Percentiles rank a stretch among this genome's conserved stretches.
Conservation (phyloP, 257 asterid genomes). For the Eustoma russellianum region DNA sequence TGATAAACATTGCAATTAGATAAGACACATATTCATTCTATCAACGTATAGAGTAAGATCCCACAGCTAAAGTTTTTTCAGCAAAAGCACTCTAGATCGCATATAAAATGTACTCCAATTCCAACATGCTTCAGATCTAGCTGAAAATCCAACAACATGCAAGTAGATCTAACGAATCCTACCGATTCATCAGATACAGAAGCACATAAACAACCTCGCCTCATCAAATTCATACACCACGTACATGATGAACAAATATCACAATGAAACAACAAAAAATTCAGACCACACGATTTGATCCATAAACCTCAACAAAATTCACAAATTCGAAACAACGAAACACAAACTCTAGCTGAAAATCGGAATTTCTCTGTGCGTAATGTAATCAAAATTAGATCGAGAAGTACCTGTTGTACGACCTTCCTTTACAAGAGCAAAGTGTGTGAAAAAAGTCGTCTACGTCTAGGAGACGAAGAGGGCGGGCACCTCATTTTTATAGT, state of each 20-base stretch:
- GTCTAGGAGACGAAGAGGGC: too few relatives aligned
- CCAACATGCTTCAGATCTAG: constrained; percentile 9
- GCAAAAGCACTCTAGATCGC: constrained; percentile 1
- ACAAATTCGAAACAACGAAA: neutral
- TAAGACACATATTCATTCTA: constrained; percentile 13
- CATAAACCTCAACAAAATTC: neutral
- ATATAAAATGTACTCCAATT: neutral
- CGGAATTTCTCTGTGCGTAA: too few relatives aligned
- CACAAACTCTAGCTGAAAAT: neutral
- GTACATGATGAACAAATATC: neutral
- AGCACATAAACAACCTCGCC: too few relatives aligned
- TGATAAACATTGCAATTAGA: neutral
- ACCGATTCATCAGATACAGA: neutral
- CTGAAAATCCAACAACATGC: constrained; percentile 1
- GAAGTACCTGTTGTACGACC: too few relatives aligned
- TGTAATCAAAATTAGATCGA: too few relatives aligned
- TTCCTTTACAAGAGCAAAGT: too few relatives aligned
- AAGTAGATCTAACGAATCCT: constrained; percentile 12
- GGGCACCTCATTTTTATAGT: too few relatives aligned
- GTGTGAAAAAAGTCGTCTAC: too few relatives aligned
- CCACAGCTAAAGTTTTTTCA: neutral
- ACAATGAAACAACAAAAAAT: neutral
- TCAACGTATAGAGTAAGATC: neutral
- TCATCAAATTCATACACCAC: neutral
- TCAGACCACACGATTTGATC: neutral